Evolutionary conservation across 306 rosid genomes (phyloP), one percentile per base, ranked within the genome.

Genomic region (Nissolia schottii): DNA sequence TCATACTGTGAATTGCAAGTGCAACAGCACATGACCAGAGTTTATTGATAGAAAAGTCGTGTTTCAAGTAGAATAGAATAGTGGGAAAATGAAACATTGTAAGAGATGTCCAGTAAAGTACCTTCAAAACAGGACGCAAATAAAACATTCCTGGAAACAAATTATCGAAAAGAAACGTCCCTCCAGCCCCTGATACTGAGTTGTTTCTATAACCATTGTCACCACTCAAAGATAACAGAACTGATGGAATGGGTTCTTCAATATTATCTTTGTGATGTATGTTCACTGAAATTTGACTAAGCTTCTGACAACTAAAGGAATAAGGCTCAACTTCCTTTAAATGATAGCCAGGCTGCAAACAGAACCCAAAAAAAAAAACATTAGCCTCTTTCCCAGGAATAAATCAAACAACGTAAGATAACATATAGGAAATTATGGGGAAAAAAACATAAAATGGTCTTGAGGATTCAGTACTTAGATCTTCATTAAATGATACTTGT

Each of bases 101-200:
- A 59, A 31, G 66, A 62, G 49, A 23, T 64, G 61, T 56, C 77
- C 59, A 38, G 75, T 32, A 45, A 61, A 37, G 46, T 86, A 95
- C 99, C 99, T 95, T 95, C 23, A 95, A 87, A 80, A 95, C 86
- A 70, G 99, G 96, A 67, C 99, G 97, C 81, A 95, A 71, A 80
- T 95, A 95, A 86, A 91, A 95, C 76, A 84, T 91, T 74, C 99
- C 99, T 65, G 97, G 97, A 82, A 91, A 95, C 81, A 95, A 82
- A 78, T 83, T 79, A 83, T 76, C 86, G 67, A 89, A 95, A 34
- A 84, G 77, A 79, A 95, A 95, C 31, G 80, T 61, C 79, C 96
- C 97, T 77, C 96, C 92, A 67, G 83, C 82, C 62, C 86, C 91
- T 60, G 96, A 89, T 57, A 95, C 88, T 1, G 97, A 83, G 82